Percentiles rank a stretch among this genome's conserved stretches.
Conservation (phyloP, 305 asterid genomes). For the Striga hermonthica region DNA sequence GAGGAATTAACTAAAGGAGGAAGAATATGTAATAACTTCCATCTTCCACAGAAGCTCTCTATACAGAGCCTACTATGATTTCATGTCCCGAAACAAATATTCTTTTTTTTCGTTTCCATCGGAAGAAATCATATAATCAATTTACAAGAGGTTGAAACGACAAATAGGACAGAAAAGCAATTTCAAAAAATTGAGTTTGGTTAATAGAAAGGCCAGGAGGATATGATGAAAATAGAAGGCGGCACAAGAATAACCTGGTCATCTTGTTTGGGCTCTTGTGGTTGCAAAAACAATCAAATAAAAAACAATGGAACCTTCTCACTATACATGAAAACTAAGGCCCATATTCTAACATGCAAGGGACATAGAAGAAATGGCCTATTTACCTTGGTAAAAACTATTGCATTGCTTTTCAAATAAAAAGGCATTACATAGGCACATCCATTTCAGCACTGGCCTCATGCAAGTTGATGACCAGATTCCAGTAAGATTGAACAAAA, state of each 20-base stretch:
- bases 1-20: not conserved
- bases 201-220: not conserved
- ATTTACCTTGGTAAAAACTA: not conserved
- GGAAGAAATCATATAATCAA: no score
- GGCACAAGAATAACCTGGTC: conserved; percentile 1
- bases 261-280: conserved; percentile 17
- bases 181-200: not conserved
- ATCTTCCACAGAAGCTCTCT: conserved; percentile 10
- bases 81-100: no score
- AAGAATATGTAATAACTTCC: not conserved
- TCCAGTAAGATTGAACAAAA: conserved; percentile 7
- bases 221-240: conserved; percentile 8
- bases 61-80: not conserved
- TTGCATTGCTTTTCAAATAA: not conserved
- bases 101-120: no score
- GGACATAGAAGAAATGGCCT: conserved; percentile 12
- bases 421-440: conserved; percentile 9
- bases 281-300: conserved; percentile 23
- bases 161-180: not conserved
- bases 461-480: conserved; percentile 20
- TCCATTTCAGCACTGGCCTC: conserved; percentile 1
- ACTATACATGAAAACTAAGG: conserved; percentile 17
- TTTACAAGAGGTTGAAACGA: not conserved
- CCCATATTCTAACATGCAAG: conserved; percentile 15
- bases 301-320: not conserved